Evolutionary conservation across 1,284 basidiomycete species (phyloP).

Genomic region (Boletus hoseneyae): DNA sequence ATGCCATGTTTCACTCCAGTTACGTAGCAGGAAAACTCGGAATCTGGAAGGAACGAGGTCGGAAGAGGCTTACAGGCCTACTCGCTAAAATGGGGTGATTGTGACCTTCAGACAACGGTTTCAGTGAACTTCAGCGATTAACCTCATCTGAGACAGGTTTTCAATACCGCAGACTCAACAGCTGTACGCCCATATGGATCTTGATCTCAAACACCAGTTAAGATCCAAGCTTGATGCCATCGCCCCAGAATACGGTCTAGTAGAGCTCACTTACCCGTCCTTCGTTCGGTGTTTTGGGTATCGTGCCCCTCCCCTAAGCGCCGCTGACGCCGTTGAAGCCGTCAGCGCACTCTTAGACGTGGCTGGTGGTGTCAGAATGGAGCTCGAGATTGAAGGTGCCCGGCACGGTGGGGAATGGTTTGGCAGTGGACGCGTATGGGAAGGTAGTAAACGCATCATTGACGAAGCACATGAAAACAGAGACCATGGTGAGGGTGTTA

Average conservation of each 20-base stretch:
- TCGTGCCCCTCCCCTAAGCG: conserved; percentile 81
- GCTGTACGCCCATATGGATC: conserved; percentile 93
- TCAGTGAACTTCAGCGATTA: conserved; percentile 8
- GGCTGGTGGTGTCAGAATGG: conserved; percentile 84
- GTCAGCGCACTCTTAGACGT: conserved; percentile 87
- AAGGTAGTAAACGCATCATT: conserved; percentile 39
- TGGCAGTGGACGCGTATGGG: conserved; percentile 67
- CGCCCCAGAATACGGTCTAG: conserved; percentile 95
- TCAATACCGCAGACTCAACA: conserved; percentile 94
- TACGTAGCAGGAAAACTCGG: conserved; percentile 95
- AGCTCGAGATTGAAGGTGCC: conserved; percentile 83
- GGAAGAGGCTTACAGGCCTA: conserved; percentile 85
- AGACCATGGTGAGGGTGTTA: conserved; percentile 30
- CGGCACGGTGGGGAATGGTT: conserved; percentile 91
- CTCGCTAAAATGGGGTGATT: conserved; percentile 98
- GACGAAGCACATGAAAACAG: conserved; percentile 42
- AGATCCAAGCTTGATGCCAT: conserved; percentile 83
- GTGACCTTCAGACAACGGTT: conserved; percentile 1
- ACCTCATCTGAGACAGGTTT: conserved; percentile 52
- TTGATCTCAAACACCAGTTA: conserved; percentile 85
- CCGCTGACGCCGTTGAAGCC: conserved; percentile 92
- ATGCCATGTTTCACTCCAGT: conserved; percentile 96
- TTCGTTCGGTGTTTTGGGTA: conserved; percentile 93
- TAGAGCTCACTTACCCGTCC: conserved; percentile 91
- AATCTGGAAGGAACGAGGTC: conserved; percentile 93